Conservation (phyloP, 2,329 filamentous ascomycete genomes). For the Pseudodiploospora longispora region DNA sequence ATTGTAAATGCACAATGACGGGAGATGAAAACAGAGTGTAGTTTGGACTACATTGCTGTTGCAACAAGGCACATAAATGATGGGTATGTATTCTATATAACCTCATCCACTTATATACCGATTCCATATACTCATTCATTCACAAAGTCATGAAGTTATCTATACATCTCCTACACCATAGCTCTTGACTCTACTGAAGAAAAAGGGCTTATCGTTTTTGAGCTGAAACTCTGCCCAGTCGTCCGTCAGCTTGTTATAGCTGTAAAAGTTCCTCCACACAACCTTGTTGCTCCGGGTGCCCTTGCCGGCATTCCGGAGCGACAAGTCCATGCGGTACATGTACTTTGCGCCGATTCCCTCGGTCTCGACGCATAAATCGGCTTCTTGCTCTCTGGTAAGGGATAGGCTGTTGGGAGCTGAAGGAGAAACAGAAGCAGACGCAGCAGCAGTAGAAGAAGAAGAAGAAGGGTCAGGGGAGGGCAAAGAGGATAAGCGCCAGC, state of each 20-base stretch:
- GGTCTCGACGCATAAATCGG: conserved; percentile 75
- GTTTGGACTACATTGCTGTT: too few species aligned
- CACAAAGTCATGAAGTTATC: neutral
- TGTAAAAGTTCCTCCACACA: conserved; percentile 83
- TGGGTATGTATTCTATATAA: too few species aligned
- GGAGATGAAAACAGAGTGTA: too few species aligned
- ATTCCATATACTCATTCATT: neutral
- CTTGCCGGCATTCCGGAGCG: conserved; percentile 55
- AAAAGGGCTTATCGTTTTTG: conserved; percentile 56
- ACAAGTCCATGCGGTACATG: conserved; percentile 73
- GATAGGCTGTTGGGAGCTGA: neutral
- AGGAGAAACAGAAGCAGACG: too few species aligned
- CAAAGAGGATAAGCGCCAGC: conserved; percentile 40
- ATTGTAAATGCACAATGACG: too few species aligned
- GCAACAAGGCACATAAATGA: too few species aligned
- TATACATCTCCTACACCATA: conserved; percentile 40
- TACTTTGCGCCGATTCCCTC: conserved; percentile 75
- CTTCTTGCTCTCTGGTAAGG: conserved; percentile 36
- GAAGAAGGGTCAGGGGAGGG: conserved; percentile 24
- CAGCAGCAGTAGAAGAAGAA: conserved; percentile 16
- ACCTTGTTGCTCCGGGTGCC: conserved; percentile 76
- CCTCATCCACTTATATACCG: neutral
- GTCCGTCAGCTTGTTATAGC: conserved; percentile 80
- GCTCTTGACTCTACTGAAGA: conserved; percentile 59
- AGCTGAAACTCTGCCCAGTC: conserved; percentile 77